A percentile compares a stretch with the other conserved stretches of the same genome.
Evolutionary conservation across 1,284 basidiomycete species (phyloP).

Genomic region (Megacollybia platyphylla): DNA sequence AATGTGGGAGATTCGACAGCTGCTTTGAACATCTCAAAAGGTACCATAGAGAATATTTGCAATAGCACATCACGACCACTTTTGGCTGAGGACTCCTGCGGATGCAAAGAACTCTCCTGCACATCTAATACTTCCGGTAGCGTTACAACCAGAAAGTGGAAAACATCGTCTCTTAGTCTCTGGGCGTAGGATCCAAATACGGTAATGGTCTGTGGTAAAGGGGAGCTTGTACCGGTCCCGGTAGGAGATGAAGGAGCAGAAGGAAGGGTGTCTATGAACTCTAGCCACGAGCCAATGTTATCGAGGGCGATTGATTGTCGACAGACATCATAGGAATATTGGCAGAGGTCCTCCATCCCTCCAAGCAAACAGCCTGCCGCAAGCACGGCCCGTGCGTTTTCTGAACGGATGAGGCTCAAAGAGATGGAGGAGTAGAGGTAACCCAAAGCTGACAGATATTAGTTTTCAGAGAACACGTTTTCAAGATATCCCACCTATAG

Average conservation of each 20-base stretch:
- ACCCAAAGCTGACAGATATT: conserved; percentile 41
- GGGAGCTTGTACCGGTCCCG: conserved; percentile 33
- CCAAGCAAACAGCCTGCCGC: conserved; percentile 74
- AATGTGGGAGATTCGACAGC: conserved; percentile 67
- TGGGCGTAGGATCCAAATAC: conserved; percentile 64
- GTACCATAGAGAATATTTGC: conserved; percentile 61
- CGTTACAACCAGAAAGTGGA: conserved; percentile 63
- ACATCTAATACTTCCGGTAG: conserved; percentile 54
- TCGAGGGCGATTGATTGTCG: conserved; percentile 61
- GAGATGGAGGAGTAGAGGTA: conserved; percentile 70
- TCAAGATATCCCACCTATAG: conserved; percentile 35
- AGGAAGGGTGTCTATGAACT: conserved; percentile 57
- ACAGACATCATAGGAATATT: conserved; percentile 68
- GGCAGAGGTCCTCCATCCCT: conserved; percentile 73
- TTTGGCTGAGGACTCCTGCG: conserved; percentile 20
- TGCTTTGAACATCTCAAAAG: conserved; percentile 73
- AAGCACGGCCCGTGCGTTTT: conserved; percentile 73
- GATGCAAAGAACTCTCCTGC: conserved; percentile 16
- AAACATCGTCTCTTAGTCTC: conserved; percentile 56
- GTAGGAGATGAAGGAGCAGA: conserved; percentile 31
- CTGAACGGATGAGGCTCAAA: conserved; percentile 50
- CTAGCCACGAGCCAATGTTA: conserved; percentile 63
- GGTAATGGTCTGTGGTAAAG: conserved; percentile 31
- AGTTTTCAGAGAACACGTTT: conserved; percentile 1
- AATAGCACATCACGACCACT: conserved; percentile 53